Evolutionary conservation across 2,329 filamentous ascomycete genomes (phyloP), one percentile per base, ranked within the genome.

Genomic region (Beauveria medogensis): DNA sequence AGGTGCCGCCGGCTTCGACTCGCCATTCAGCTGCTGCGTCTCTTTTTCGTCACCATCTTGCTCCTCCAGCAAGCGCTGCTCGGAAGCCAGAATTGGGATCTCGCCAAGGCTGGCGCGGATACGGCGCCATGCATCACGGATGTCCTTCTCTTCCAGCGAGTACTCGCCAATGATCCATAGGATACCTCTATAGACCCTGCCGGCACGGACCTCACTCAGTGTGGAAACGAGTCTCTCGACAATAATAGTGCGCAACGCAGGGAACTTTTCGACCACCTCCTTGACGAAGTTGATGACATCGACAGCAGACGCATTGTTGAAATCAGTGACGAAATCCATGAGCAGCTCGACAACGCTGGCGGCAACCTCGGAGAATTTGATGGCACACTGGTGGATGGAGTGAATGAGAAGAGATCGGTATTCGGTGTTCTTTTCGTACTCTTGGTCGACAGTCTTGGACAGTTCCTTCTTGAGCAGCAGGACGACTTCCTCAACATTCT

Each of bases 261-360:
- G 94, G 79, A 97, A 99, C 71, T 96, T 96, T 77, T 99, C 94
- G 7, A 97, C 93, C 3, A 99, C 94, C 73, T 99, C 94, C 77
- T 99, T 99, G 65, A 99, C 92, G 71, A 99, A 99, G 60, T 91
- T 92, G 71, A 99, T 97, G 59, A 99, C 93, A 74, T 99, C 94
- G 34, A 99, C 91, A 1, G 94, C 94, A 1, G 93, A 96, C 50
- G 90, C 89, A 71, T 96, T 97, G 80, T 96, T 97, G 74, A 97
- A 97, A 74, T 99, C 94, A 56, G 90, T 91, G 70, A 99, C 97
- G 72, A 97, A 97, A 75, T 99, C 94, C 94, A 99, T 99, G 59
- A 99, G 83, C 50, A 97, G 84, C 66, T 94, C 94, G 59, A 99
- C 94, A 18, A 99, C 94, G 71, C 91, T 97, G 51, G 93, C 90